Evolutionary conservation across 257 asterid species (phyloP).

Genomic region (Ophiorrhiza pumila): DNA sequence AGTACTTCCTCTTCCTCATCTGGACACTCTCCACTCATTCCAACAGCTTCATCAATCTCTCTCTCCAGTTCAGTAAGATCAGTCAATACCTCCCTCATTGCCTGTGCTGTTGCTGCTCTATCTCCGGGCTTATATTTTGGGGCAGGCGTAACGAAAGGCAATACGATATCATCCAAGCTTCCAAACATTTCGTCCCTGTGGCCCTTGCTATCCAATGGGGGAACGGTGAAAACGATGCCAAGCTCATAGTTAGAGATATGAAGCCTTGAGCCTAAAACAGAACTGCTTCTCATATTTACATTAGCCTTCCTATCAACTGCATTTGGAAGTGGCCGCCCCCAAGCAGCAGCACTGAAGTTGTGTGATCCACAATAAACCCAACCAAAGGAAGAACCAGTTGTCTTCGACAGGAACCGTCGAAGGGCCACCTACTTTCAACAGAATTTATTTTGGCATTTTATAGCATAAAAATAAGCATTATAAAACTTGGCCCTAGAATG

Average conservation of each 20-base stretch:
- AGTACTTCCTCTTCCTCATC: constrained; percentile 58
- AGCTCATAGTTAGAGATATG: constrained; percentile 79
- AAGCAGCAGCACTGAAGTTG: constrained; percentile 93
- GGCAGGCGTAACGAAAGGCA: constrained; percentile 79
- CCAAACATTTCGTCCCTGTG: constrained; percentile 18
- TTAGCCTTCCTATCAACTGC: constrained; percentile 26
- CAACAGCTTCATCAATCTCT: constrained; percentile 31
- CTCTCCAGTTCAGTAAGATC: constrained; percentile 35
- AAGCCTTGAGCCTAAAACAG: constrained; percentile 65
- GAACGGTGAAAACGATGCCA: constrained; percentile 65
- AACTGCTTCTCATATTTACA: constrained; percentile 23
- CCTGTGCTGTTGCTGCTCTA: constrained; percentile 71
- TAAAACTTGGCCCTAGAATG: background rate
- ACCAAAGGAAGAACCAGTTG: constrained; percentile 58
- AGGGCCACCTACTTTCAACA: constrained; percentile 69
- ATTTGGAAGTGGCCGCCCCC: constrained; percentile 74
- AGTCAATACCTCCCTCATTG: constrained; percentile 64
- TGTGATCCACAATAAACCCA: constrained; percentile 91
- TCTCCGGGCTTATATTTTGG: constrained; percentile 61
- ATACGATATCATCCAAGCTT: constrained; percentile 60
- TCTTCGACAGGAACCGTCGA: constrained; percentile 51
- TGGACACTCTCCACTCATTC: constrained; percentile 22
- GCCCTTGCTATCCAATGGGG: constrained; percentile 42
- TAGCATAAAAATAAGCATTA: background rate
- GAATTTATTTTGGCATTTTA: constrained; percentile 13